Base-by-base conservation (phyloP, 2,329 filamentous ascomycete species). In the Fusarium ambrosium region DNA sequence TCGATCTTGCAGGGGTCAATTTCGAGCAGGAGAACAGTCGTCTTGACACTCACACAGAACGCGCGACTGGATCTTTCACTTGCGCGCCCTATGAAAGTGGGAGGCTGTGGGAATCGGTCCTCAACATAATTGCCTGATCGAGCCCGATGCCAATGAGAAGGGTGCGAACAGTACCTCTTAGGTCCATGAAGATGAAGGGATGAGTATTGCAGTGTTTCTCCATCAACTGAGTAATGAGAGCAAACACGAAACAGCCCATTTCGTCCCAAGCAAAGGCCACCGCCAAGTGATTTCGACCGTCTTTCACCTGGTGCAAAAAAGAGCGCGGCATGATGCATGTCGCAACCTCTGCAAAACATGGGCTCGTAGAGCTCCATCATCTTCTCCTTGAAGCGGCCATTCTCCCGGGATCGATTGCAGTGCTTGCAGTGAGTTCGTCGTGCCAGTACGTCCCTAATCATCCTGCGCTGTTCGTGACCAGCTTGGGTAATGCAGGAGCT, bases 331-430 rank as follows among this genome's bases (percentile, higher is more conserved):
- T 72, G 70, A 1, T 13, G 6, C 10, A 29, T 1, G 16, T 27
- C 37, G 34, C 60, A 72, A 3, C 37, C 56, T 6, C 20, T 24
- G 24, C 68, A 71, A 24, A 62, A 45, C 11, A 14, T 56, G 39
- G 34, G 39, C 20, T 64, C 14, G 24, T 68, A 72, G 14, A 72
- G 60, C 34, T 58, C 56, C 10, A n/a, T 18, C 60, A 68, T 71
- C 18, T 20, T 60, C 24, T 11, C 6, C 2, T 51, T 32, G 24
- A 72, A 14, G 4, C 9, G 20, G 4, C 67, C 70, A 8, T 63
- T 58, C 9, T 64, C 45, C 18, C 62, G 41, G 29, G 32, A 3
- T 27, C 4, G 5, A 9, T 58, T 55, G 5, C 69, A 71, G 5
- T 7, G 27, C 18, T 58, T n/a, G 24, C 62, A 70, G 14, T 60